A percentile compares a stretch with the other conserved stretches of the same genome.
These are phyloP conservation scores for Striga hermonthica DNA, from an alignment of 305 asterid species.

Conservation along the genomic window DNA sequence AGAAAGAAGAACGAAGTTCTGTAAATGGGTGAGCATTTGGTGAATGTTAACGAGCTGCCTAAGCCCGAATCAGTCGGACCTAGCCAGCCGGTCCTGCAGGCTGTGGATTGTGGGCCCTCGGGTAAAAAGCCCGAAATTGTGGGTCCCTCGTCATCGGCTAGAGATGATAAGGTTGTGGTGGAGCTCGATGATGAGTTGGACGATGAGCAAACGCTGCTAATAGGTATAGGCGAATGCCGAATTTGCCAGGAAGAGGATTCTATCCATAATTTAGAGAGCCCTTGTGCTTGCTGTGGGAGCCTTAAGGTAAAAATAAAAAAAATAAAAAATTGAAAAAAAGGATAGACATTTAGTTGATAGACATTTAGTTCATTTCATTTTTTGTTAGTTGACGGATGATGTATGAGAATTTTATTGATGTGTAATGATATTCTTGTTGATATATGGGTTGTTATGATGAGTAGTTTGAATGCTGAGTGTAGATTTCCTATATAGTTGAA, in stretches of 20 bases:
- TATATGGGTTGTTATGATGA: no score
- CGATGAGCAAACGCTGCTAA: conserved; percentile 56
- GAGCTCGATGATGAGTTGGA: conserved; percentile 40
- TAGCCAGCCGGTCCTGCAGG: conserved; percentile 33
- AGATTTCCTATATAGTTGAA: no score
- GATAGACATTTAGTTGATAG: no score
- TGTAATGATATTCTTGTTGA: no score
- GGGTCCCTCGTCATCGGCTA: conserved; percentile 42
- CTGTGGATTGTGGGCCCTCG: conserved; percentile 28
- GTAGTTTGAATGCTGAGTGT: no score
- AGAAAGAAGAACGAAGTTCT: not conserved
- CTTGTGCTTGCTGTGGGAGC: conserved; percentile 93
- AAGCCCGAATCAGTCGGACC: conserved; percentile 39
- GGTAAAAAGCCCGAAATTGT: conserved; percentile 42
- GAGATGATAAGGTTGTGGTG: conserved; percentile 39
- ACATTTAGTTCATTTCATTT: no score
- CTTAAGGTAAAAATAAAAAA: conserved; percentile 62
- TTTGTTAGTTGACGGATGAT: no score
- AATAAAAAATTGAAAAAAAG: no score
- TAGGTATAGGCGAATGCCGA: conserved; percentile 74
- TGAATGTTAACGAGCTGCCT: conserved; percentile 51
- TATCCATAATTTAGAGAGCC: conserved; percentile 68
- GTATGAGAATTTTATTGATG: no score
- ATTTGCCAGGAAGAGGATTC: conserved; percentile 98
- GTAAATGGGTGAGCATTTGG: conserved; percentile 67